These are phyloP conservation scores for Neospermospora avenae DNA, from an alignment of 2,329 filamentous ascomycete genomes.

Conservation along the genomic window DNA sequence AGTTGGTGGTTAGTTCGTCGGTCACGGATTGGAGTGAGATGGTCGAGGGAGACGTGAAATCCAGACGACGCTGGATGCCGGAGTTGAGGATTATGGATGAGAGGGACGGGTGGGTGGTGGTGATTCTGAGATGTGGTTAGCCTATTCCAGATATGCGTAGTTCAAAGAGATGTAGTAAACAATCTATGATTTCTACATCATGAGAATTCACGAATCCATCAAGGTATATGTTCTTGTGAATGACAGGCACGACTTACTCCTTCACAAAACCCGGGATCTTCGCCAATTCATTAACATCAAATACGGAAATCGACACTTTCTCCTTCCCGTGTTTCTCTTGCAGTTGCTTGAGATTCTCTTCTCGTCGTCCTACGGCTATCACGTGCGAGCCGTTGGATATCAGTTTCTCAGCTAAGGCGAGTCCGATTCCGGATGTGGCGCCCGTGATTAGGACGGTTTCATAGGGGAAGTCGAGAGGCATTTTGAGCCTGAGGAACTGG, in stretches of 20 bases:
- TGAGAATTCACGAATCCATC: no score
- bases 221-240: no score
- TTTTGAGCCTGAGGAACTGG: no score
- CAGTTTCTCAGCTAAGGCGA: no score
- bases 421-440: no score
- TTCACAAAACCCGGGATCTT: neutral
- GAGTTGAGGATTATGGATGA: constrained; percentile 57
- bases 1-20: constrained; percentile 43
- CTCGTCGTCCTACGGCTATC: neutral
- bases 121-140: neutral
- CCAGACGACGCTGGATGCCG: constrained; percentile 48
- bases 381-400: no score
- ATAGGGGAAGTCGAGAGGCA: no score
- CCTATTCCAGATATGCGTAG: no score
- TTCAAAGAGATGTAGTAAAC: no score
- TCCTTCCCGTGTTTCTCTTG: neutral
- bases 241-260: no score
- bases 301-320: neutral
- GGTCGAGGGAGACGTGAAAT: constrained; percentile 45
- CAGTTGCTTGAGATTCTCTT: neutral
- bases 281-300: neutral
- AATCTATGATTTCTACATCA: no score
- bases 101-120: constrained; percentile 40
- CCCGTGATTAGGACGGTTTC: no score
- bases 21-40: constrained; percentile 40